Evolutionary conservation across 1,284 basidiomycete species (phyloP).

Genomic region (Ustilago nuda): DNA sequence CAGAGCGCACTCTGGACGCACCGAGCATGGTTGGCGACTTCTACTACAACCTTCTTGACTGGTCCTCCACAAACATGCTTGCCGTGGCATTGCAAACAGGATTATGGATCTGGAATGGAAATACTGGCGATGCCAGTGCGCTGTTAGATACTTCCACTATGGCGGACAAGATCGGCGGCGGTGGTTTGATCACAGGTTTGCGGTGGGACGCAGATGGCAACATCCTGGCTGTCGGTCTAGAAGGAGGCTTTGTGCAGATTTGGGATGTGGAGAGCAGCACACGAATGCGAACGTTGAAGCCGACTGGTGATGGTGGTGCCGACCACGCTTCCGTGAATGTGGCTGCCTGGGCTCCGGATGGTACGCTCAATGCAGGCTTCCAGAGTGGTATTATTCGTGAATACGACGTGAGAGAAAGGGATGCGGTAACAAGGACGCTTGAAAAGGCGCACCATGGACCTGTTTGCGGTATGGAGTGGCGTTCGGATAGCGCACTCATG

Average conservation of each 20-base stretch:
- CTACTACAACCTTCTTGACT: constrained; percentile 92
- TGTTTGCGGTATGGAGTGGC: constrained; percentile 67
- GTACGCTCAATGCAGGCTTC: constrained; percentile 63
- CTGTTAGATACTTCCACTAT: constrained; percentile 71
- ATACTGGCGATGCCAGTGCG: constrained; percentile 83
- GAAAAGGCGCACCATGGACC: constrained; percentile 64
- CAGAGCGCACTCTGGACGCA: constrained; percentile 91
- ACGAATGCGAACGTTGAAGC: constrained; percentile 78
- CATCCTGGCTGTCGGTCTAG: constrained; percentile 86
- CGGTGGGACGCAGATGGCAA: constrained; percentile 88
- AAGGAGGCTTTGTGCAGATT: constrained; percentile 89
- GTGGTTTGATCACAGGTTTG: constrained; percentile 77
- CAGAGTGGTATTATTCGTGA: constrained; percentile 65
- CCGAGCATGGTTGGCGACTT: constrained; percentile 96
- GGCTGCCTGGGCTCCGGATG: constrained; percentile 64
- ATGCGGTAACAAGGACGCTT: constrained; percentile 58
- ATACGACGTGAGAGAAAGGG: constrained; percentile 65
- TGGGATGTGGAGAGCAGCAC: constrained; percentile 88
- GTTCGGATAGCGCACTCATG: constrained; percentile 76
- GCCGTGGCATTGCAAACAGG: constrained; percentile 63
- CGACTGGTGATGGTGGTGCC: constrained; percentile 61
- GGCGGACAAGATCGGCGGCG: constrained; percentile 64
- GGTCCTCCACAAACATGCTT: constrained; percentile 82
- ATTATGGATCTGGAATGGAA: constrained; percentile 80
- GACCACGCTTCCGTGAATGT: constrained; percentile 59